Conservation (phyloP, 306 rosid species). For the Vigna nakashimae region DNA sequence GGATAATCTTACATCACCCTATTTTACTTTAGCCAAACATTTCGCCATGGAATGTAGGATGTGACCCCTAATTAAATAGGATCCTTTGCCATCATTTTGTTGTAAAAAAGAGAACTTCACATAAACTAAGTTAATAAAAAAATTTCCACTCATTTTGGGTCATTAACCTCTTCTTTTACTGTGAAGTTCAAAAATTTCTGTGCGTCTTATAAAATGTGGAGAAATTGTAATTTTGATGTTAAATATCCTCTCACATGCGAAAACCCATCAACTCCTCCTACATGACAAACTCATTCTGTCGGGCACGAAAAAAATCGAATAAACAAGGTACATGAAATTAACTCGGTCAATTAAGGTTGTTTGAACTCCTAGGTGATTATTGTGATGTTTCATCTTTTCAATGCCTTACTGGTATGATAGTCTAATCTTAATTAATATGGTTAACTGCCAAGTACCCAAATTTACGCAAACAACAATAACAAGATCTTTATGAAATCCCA, state of each 20-base stretch:
- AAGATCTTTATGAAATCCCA: constrained; percentile 56
- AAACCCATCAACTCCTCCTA: constrained; percentile 11
- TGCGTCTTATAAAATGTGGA: background rate
- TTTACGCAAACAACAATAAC: constrained; percentile 50
- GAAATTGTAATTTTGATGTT: background rate
- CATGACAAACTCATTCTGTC: constrained; percentile 31
- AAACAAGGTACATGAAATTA: background rate
- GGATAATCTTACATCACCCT: constrained; percentile 30
- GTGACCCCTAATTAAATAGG: constrained; percentile 38
- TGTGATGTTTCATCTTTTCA: constrained; percentile 27
- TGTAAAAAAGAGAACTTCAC: background rate
- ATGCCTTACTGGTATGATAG: constrained; percentile 20
- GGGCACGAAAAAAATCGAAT: constrained; percentile 12
- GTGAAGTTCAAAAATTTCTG: no score
- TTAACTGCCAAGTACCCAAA: constrained; percentile 49
- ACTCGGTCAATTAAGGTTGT: constrained; percentile 19
- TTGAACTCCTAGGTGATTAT: constrained; percentile 9
- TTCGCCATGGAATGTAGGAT: constrained; percentile 41
- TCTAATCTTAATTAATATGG: constrained; percentile 41
- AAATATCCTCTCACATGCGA: constrained; percentile 15
- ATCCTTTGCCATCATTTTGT: background rate
- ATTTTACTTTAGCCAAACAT: constrained; percentile 24
- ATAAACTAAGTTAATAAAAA: background rate
- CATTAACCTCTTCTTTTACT: no score
- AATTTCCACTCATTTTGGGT: background rate